These are phyloP conservation scores for Fusarium albosuccineum DNA, from an alignment of 2,329 filamentous ascomycete species.

Conservation along the genomic window DNA sequence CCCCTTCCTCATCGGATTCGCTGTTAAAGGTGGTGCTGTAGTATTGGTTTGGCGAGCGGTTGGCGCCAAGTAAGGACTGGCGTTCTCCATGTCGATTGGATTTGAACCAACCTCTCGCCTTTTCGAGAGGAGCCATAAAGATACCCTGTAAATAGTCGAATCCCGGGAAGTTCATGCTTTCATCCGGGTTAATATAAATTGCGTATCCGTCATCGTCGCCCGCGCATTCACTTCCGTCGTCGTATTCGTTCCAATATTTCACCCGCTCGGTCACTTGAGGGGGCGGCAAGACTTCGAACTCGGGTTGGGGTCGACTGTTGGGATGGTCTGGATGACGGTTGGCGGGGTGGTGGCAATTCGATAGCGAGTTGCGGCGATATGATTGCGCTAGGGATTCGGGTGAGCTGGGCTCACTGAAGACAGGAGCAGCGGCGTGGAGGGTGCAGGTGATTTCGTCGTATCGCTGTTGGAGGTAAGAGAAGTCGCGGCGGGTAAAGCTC, in stretches of 20 bases:
- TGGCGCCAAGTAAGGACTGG: constrained; percentile 48
- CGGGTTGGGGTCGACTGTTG: constrained; percentile 42
- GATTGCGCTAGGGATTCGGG: constrained; percentile 46
- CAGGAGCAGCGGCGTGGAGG: constrained; percentile 61
- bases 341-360: constrained; percentile 22
- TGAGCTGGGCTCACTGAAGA: constrained; percentile 56
- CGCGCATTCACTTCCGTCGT: constrained; percentile 78
- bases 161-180: constrained; percentile 71
- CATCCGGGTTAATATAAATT: constrained; percentile 81
- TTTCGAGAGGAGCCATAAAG: constrained; percentile 63
- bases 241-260: constrained; percentile 89
- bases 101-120: constrained; percentile 64
- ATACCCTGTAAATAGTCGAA: constrained; percentile 70
- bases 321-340: constrained; percentile 43
- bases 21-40: constrained; percentile 47
- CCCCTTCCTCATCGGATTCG: constrained; percentile 61
- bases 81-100: constrained; percentile 47
- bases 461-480: constrained; percentile 64
- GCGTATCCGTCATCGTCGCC: constrained; percentile 72
- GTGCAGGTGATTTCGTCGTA: constrained; percentile 64
- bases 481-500: constrained; percentile 78
- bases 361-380: constrained; percentile 21
- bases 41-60: constrained; percentile 46
- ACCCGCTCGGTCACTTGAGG: constrained; percentile 48
- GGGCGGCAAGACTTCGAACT: constrained; percentile 51